These are phyloP conservation scores for Sedum album DNA, from an alignment of 164 flowering plant genomes.

Conservation along the genomic window DNA sequence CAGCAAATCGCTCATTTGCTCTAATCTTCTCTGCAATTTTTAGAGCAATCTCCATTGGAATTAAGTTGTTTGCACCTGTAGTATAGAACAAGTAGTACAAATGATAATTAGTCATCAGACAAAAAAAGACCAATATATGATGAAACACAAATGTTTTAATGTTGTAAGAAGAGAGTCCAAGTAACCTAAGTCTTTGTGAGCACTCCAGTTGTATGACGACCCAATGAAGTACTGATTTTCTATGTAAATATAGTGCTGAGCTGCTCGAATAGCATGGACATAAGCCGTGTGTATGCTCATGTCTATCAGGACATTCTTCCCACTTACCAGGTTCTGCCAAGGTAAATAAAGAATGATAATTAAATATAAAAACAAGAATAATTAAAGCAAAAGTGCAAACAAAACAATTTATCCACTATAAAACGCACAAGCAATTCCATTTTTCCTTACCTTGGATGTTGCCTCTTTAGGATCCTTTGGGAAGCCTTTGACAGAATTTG, in stretches of 20 bases:
- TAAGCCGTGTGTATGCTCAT: conserved; percentile 98
- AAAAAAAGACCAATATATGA: too few relatives aligned
- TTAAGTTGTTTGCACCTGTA: conserved; percentile 94
- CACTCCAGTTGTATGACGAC: conserved; percentile 80
- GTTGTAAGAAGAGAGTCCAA: not conserved
- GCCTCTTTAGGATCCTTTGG: conserved; percentile 87
- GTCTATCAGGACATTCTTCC: conserved; percentile 89
- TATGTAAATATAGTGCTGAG: conserved; percentile 91
- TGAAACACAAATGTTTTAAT: too few relatives aligned
- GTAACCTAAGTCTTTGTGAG: conserved; percentile 67
- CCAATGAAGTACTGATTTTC: conserved; percentile 97
- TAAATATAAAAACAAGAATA: not conserved
- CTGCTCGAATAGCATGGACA: conserved; percentile 87
- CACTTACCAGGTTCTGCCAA: conserved; percentile 79
- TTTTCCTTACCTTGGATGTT: conserved; percentile 42
- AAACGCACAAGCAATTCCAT: not conserved
- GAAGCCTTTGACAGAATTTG: conserved; percentile 79
- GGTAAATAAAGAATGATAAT: not conserved
- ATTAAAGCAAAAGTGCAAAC: not conserved
- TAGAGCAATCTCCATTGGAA: conserved; percentile 97
- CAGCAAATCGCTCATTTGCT: conserved; percentile 90
- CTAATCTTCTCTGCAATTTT: conserved; percentile 82
- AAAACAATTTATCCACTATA: not conserved
- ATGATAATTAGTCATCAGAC: not conserved
- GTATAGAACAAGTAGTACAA: conserved; percentile 5